Evolutionary conservation across 306 rosid species (phyloP), one percentile per base, ranked within the genome.

Genomic region (Crataegus laevigata): DNA sequence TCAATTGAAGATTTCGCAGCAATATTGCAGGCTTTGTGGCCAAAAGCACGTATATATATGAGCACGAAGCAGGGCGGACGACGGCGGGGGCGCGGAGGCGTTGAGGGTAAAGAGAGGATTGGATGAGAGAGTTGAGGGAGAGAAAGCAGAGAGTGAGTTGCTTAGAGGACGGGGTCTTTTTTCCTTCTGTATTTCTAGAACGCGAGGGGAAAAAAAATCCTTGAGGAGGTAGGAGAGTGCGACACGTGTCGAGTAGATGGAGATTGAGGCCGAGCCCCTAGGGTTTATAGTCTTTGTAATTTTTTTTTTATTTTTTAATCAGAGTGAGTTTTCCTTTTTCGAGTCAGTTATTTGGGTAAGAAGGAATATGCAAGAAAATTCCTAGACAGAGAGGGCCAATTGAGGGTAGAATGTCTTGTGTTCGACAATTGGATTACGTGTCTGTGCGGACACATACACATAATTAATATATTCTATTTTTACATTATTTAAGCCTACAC

Each of bases 161-260:
- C 84, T 72, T 80, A 78, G 72, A 26, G 80, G 47, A n/a, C 68
- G 57, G 60, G 78, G 69, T 32, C n/a, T n/a, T 69, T 17, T 34
- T 55, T 5, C 8, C 18, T 9, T 14, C 11, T 29, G 42, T 43
- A 58, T 59, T 54, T 78, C 55, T 61, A 74, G 36, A 68, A 45
- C 50, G 55, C 11, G 29, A 26, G 61, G 6, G 50, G 45, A 54
- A 64, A 82, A 61, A 70, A 43, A 84, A 71, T 47, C 70, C 66
- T 13, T 29, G n/a, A 54, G 32, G 52, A 72, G 74, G 77, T 52
- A 5, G 69, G 22, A 60, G 75, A 40, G 52, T 0, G 11, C 50
- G 85, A 88, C 91, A 88, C 91, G 91, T 83, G 91, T 75, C 80
- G 17, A 2, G 0, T 22, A 8, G 62, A 55, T 66, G 75, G 76